phyloP scores from a whole-genome alignment of 495 filamentous ascomycete genomes.

The Podospora bellae-mahoneyi region DNA sequence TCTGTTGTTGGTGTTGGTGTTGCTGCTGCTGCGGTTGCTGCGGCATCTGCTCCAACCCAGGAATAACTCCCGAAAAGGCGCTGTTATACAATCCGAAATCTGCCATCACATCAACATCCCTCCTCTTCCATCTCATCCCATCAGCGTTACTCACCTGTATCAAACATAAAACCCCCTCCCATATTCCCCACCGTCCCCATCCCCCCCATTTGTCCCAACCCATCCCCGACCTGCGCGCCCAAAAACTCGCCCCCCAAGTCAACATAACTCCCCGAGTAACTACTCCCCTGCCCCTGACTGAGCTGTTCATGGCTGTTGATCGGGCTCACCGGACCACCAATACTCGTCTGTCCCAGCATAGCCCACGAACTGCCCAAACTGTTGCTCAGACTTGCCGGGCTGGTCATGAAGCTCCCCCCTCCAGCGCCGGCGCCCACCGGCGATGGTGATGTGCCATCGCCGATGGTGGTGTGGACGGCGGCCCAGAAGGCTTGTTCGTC shows the following conservation, averaged over 20 bases:
- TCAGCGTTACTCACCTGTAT: constrained; percentile 6
- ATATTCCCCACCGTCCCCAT: constrained; percentile 14
- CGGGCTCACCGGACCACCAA: constrained; percentile 26
- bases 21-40: background rate
- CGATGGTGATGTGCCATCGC: constrained; percentile 16
- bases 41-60: constrained; percentile 18
- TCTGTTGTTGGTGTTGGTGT: background rate
- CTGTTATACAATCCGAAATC: constrained; percentile 18
- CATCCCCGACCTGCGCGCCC: background rate
- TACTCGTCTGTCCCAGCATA: constrained; percentile 31
- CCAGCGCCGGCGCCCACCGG: constrained; percentile 26
- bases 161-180: constrained; percentile 18
- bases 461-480: constrained; percentile 22
- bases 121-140: background rate
- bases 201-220: background rate
- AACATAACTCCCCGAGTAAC: background rate
- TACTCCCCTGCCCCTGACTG: constrained; percentile 1
- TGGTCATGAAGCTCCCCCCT: constrained; percentile 34
- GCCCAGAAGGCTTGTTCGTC: constrained; percentile 29
- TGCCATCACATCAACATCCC: constrained; percentile 11
- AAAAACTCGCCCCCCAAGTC: constrained; percentile 7
- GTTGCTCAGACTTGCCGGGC: constrained; percentile 33
- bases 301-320: constrained; percentile 16
- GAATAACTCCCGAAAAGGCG: constrained; percentile 6
- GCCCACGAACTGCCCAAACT: constrained; percentile 43